Conservation (phyloP, 108 stramenopile species). For the Pseudonitzschia multiseries region DNA sequence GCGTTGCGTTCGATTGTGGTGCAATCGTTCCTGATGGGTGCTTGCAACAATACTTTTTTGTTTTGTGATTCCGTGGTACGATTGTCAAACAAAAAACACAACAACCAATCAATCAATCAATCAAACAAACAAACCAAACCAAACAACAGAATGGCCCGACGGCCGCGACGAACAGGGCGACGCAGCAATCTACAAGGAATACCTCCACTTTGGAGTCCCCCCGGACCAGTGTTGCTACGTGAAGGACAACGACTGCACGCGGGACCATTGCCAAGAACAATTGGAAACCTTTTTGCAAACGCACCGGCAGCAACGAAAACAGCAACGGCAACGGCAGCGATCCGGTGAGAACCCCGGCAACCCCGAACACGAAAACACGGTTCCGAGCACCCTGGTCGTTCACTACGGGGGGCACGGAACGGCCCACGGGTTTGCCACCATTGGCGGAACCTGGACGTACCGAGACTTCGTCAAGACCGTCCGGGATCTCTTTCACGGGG, state of each 20-base stretch:
- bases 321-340: background rate
- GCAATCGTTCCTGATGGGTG: no score
- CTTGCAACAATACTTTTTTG: no score
- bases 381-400: slow-evolving; percentile 22
- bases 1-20: no score
- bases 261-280: slow-evolving; percentile 22
- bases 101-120: no score
- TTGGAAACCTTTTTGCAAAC: slow-evolving; percentile 13
- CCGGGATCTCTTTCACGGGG: slow-evolving; percentile 21
- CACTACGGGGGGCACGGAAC: slow-evolving; percentile 37
- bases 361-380: no score
- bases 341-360: background rate
- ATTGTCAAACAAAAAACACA: no score
- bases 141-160: slow-evolving; percentile 24
- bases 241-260: slow-evolving; percentile 28
- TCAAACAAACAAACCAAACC: background rate
- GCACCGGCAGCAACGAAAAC: background rate
- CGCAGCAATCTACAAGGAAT: slow-evolving; percentile 28
- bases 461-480: slow-evolving; percentile 14
- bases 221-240: slow-evolving; percentile 20
- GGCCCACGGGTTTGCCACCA: slow-evolving; percentile 24
- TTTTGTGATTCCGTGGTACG: no score
- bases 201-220: slow-evolving; percentile 27
- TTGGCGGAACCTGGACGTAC: slow-evolving; percentile 17
- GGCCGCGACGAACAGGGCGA: slow-evolving; percentile 35